These are phyloP conservation scores for Astragalus glycyphyllos DNA, from an alignment of 306 rosid genomes.

Conservation along the genomic window DNA sequence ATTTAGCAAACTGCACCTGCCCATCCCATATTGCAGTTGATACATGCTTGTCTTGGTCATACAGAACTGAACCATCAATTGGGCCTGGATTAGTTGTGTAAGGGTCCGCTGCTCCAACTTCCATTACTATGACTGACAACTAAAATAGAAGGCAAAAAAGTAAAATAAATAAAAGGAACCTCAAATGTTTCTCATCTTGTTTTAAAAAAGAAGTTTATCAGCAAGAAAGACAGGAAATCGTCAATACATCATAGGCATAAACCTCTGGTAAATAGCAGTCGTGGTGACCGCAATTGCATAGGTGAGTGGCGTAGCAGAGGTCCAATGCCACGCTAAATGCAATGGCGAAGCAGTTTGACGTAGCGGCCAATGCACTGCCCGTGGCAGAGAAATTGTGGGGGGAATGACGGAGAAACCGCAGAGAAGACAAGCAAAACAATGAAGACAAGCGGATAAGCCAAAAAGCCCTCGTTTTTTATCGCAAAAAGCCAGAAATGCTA, in stretches of 20 bases:
- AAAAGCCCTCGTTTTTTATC: no score
- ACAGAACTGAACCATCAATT: slow-evolving; percentile 81
- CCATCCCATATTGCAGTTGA: slow-evolving; percentile 99
- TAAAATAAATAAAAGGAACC: slow-evolving; percentile 31
- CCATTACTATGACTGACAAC: slow-evolving; percentile 64
- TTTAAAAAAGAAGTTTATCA: slow-evolving; percentile 15
- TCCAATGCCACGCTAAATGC: no score
- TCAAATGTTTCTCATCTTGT: neutral
- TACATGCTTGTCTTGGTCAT: slow-evolving; percentile 99
- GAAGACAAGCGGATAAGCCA: no score
- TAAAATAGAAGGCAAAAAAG: slow-evolving; percentile 31
- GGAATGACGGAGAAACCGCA: no score
- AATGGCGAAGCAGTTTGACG: no score
- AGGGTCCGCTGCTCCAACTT: slow-evolving; percentile 65
- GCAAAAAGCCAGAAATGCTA: no score
- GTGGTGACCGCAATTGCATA: no score
- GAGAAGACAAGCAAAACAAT: no score
- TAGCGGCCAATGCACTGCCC: no score
- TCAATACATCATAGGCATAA: slow-evolving; percentile 26
- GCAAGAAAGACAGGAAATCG: neutral
- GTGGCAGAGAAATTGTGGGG: no score
- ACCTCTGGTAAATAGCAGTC: no score
- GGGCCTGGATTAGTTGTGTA: slow-evolving; percentile 95
- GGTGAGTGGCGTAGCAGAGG: no score
- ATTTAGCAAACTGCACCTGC: slow-evolving; percentile 67